These are phyloP conservation scores for Opeltia flavorubescens DNA, from an alignment of 495 filamentous ascomycete species.

Conservation along the genomic window DNA sequence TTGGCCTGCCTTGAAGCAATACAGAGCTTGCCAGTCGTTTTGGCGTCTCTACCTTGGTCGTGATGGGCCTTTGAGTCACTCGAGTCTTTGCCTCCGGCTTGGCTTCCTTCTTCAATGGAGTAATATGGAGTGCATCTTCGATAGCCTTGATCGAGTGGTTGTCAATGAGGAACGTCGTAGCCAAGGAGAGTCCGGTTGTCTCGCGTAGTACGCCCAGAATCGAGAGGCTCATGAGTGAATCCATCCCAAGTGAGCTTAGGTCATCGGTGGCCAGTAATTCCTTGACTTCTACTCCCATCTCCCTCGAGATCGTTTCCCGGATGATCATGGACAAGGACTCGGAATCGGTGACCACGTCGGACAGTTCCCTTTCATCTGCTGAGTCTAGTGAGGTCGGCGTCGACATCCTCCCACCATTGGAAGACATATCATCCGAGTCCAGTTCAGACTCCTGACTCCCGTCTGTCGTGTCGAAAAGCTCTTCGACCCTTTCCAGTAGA, in stretches of 20 bases:
- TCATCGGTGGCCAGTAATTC: slow-evolving; percentile 38
- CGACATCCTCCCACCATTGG: background rate
- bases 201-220: slow-evolving; percentile 40
- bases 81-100: slow-evolving; percentile 2
- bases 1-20: slow-evolving; percentile 34
- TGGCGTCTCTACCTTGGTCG: background rate
- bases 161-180: slow-evolving; percentile 11
- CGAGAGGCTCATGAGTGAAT: slow-evolving; percentile 38
- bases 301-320: slow-evolving; percentile 19
- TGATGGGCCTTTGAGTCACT: slow-evolving; percentile 11
- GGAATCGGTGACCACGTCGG: background rate
- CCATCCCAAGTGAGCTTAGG: slow-evolving; percentile 35
- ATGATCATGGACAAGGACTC: slow-evolving; percentile 8
- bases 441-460: slow-evolving; percentile 21
- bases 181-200: slow-evolving; percentile 20
- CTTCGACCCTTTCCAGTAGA: slow-evolving; percentile 9
- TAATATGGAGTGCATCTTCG: slow-evolving; percentile 23
- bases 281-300: slow-evolving; percentile 51
- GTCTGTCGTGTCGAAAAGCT: slow-evolving; percentile 19
- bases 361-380: slow-evolving; percentile 2
- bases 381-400: slow-evolving; percentile 7
- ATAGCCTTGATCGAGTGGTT: slow-evolving; percentile 18
- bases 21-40: slow-evolving; percentile 30
- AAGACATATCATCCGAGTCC: slow-evolving; percentile 21
- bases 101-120: background rate